Evolutionary conservation across 1,139 yeast species (phyloP), one percentile per base, ranked within the genome.

Genomic region (Blastobotrys proliferans): DNA sequence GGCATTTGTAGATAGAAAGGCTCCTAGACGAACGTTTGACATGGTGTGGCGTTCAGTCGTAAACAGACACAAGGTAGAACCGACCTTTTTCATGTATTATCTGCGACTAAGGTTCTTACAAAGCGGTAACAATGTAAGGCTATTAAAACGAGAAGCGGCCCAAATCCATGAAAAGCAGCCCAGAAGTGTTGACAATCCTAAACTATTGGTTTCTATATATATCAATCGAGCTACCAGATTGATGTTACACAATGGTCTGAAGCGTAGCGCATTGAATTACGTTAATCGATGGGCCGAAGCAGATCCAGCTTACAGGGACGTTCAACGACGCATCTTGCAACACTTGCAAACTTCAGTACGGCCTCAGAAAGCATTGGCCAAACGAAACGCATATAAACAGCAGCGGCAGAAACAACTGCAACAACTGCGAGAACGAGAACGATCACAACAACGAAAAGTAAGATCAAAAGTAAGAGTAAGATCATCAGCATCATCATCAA

Each of bases 31-130:
- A 18, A 44, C 51, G 18, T 57, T 62, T 42, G 57, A 51, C 20
- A 45, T 47, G 8, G 41, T 61, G 18, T 64, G 67, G 67, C 20
- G 26, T 1, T 33, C 41, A 2, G 46, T 54, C 32, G 37, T 46
- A 2, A 38, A 35, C 6, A 40, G 45, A 14, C 48, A 49, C 29
- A 39, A 44, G 16, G 26, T 51, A 8, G 20, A 35, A n/a, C 59
- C 58, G 8, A 47, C 47, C n/a, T 46, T 45, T 2, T 41, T 34
- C 17, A 51, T 54, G 57, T 49, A 45, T 35, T 49, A 50, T 6
- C 43, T 53, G 31, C 44, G 53, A 29, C 38, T 47, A 31, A 30
- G 46, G 39, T 34, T 39, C 10, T 40, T 46, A 27, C 33, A 43
- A 35, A 38, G 47, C 6, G 28, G 22, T 10, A 32, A 39, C 43